Percentiles rank a stretch among this genome's conserved stretches.
Conservation (phyloP, 352 stramenopile species). For the Globisporangium uncinulatum region DNA sequence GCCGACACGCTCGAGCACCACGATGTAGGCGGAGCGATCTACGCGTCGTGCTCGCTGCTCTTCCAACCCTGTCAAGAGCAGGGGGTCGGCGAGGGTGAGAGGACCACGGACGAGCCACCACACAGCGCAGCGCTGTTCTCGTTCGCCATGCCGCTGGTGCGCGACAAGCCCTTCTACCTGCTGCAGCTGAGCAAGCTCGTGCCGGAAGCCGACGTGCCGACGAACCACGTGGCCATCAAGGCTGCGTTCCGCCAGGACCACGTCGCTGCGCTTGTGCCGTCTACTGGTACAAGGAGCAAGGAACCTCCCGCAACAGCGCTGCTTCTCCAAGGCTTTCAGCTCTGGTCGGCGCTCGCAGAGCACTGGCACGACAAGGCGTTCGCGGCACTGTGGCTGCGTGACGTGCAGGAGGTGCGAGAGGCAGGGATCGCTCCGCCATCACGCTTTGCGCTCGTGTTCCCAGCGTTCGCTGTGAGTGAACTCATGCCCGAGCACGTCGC, state of each 20-base stretch:
- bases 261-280: conserved; percentile 17
- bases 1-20: conserved; percentile 19
- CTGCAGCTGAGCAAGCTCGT: conserved; percentile 31
- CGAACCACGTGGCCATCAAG: conserved; percentile 29
- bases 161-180: conserved; percentile 24
- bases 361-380: conserved; percentile 27
- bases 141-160: conserved; percentile 28
- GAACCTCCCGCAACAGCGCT: background rate
- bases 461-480: conserved; percentile 10
- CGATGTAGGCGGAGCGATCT: conserved; percentile 19
- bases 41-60: conserved; percentile 31
- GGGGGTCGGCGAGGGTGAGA: background rate
- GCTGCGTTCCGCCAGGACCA: conserved; percentile 35
- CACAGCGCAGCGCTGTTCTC: conserved; percentile 14
- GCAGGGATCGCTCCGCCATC: conserved; percentile 8
- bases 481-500: conserved; percentile 27
- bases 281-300: background rate
- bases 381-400: conserved; percentile 20
- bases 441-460: conserved; percentile 15
- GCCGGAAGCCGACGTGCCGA: conserved; percentile 18
- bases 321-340: conserved; percentile 25
- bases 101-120: background rate
- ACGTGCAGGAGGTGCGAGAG: background rate
- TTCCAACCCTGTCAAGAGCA: conserved; percentile 21
- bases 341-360: conserved; percentile 30